Conservation (phyloP, 331 rosid species). For the Rhamnella rubrinervis region DNA sequence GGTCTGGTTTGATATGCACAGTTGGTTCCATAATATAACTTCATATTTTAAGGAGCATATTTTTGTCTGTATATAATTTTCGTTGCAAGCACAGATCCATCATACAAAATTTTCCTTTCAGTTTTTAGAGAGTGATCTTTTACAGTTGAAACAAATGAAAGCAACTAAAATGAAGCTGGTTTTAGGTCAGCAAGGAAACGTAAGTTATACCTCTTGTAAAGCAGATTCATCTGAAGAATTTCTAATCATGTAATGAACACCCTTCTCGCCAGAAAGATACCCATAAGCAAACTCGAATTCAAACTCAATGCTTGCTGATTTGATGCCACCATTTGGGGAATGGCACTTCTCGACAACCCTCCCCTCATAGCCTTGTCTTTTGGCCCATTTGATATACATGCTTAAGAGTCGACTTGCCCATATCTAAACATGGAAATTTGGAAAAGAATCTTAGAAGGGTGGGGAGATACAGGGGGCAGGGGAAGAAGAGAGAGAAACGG, state of each 20-base stretch:
- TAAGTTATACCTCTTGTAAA: slow-evolving; percentile 45
- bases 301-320: slow-evolving; percentile 63
- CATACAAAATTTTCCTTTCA: neutral
- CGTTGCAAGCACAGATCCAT: neutral
- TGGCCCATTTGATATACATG: slow-evolving; percentile 82
- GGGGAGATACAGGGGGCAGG: no score
- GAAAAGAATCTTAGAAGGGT: slow-evolving; percentile 23
- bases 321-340: slow-evolving; percentile 53
- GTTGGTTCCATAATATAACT: no score
- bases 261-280: slow-evolving; percentile 76
- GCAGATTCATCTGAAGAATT: slow-evolving; percentile 45
- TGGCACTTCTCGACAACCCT: slow-evolving; percentile 60
- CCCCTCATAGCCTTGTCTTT: slow-evolving; percentile 61
- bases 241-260: slow-evolving; percentile 59
- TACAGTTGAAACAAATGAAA: neutral
- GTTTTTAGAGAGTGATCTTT: neutral
- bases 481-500: neutral
- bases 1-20: no score
- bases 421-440: slow-evolving; percentile 41
- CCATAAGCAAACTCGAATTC: slow-evolving; percentile 82
- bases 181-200: slow-evolving; percentile 8
- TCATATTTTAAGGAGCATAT: neutral
- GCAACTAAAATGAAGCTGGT: slow-evolving; percentile 5
- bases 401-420: slow-evolving; percentile 69
- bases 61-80: neutral